Evolutionary conservation across 2,329 filamentous ascomycete genomes (phyloP), one percentile per base, ranked within the genome.

Genomic region (Nigrospora osmanthi): DNA sequence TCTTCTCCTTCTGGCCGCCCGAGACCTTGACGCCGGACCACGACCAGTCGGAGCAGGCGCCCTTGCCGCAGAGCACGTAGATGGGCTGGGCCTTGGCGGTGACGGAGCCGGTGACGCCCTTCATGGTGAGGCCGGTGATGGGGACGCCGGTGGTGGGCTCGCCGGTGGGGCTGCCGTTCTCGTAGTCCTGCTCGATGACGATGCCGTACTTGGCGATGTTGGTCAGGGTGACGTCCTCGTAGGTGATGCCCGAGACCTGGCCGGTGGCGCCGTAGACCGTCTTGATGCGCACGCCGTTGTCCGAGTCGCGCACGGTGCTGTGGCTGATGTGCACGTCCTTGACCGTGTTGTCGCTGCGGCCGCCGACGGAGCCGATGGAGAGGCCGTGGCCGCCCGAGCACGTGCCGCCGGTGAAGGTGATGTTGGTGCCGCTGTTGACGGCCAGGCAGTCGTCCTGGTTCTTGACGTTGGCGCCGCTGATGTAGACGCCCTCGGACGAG

Each of bases 391-490:
- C 73, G 17, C 73, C 72, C 3, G 65, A 65, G 59, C 73, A 77
- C 15, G 65, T 63, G 17, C 66, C 65, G 35, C 64, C 63, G 4
- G 60, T 60, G 53, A 73, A 67, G 13, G 58, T 54, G 46, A 67
- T 66, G 50, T 60, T 62, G 36, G 44, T 69, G 46, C 75, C 75
- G 6, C 71, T 75, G 63, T 78, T 79, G 53, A 79, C 63, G 36
- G 75, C 76, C n/a, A 79, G 58, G 54, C 75, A 80, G 53, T 79
- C 76, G 48, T 80, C 75, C 61, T 79, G 75, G 63, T 78, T 78
- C 56, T 72, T 66, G 50, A 73, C 72, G 53, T 73, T 71, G 31
- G 68, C 67, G 28, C 68, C 67, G 6, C 60, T 62, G 49, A 75
- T 75, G 44, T 60, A 67, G 33, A 75, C 59, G 42, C 63, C 62